phyloP scores from a whole-genome alignment of 257 asterid genomes.

The Echites panduratus region DNA sequence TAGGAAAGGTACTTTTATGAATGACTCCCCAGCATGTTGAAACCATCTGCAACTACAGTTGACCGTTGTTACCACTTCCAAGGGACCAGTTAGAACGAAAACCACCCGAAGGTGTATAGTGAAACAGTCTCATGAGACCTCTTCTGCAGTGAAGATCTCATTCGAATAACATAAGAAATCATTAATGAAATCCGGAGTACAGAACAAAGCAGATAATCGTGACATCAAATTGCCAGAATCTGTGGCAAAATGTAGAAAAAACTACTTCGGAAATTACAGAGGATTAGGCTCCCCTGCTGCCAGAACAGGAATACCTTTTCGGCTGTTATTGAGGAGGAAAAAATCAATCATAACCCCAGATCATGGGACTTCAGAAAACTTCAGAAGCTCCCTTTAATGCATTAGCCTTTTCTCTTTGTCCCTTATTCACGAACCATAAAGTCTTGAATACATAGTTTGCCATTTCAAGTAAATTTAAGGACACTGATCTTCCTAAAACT shows the following conservation, averaged over 20 bases:
- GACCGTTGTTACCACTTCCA: constrained; percentile 21
- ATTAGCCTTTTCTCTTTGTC: background rate
- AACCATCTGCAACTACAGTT: constrained; percentile 88
- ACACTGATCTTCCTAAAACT: background rate
- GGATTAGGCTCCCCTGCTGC: background rate
- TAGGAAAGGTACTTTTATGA: constrained; percentile 63
- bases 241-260: background rate
- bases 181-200: background rate
- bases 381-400: background rate
- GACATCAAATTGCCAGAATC: background rate
- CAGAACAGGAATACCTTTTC: background rate
- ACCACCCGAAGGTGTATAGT: background rate
- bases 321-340: background rate
- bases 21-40: constrained; percentile 60
- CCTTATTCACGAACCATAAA: background rate
- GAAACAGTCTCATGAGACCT: background rate
- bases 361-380: background rate
- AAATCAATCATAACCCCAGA: background rate
- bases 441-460: background rate
- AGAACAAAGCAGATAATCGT: background rate
- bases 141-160: background rate
- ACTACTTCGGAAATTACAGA: background rate
- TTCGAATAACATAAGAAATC: background rate
- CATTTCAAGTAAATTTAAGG: background rate
- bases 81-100: constrained; percentile 10